Evolutionary conservation across 148 eudicot genomes (phyloP).

Genomic region (Rhododendron mucronatum): DNA sequence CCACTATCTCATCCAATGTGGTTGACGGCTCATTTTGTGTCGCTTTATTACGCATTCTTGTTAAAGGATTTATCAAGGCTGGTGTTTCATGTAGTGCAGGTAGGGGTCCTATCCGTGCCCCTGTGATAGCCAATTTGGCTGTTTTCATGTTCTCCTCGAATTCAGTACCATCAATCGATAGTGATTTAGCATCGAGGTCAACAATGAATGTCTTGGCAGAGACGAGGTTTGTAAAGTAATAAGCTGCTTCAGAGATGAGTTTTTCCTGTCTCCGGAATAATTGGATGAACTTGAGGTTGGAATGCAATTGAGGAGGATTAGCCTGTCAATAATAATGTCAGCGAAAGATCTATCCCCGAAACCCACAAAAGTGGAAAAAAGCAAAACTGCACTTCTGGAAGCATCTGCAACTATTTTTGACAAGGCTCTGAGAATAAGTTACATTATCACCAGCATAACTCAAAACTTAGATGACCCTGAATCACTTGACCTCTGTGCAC

Average conservation of each 20-base stretch:
- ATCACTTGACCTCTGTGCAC: not conserved
- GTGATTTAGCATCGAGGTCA: conserved; percentile 22
- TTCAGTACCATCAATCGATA: conserved; percentile 25
- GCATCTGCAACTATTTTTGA: not conserved
- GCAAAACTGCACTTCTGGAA: not conserved
- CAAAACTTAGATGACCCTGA: not conserved
- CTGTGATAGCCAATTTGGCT: conserved; percentile 16
- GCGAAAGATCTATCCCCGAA: not conserved
- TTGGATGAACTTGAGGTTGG: conserved; percentile 29
- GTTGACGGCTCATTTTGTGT: conserved; percentile 8
- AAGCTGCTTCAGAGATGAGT: conserved; percentile 28
- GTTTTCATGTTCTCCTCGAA: conserved; percentile 19
- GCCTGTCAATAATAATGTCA: conserved; percentile 13
- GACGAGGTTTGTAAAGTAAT: conserved; percentile 27
- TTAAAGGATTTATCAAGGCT: not conserved
- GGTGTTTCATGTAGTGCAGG: conserved; percentile 6
- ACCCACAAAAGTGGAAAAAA: not conserved
- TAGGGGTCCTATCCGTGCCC: not conserved
- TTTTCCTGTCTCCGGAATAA: conserved; percentile 21
- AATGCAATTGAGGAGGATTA: conserved; percentile 32
- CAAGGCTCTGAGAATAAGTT: not conserved
- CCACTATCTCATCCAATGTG: conserved; percentile 5
- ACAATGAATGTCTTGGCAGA: conserved; percentile 26
- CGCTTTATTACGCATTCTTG: not conserved
- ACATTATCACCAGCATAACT: not conserved